A percentile compares a stretch with the other conserved stretches of the same genome.
Conservation (phyloP, 441 rosid genomes). For the Omphalea diandra region DNA sequence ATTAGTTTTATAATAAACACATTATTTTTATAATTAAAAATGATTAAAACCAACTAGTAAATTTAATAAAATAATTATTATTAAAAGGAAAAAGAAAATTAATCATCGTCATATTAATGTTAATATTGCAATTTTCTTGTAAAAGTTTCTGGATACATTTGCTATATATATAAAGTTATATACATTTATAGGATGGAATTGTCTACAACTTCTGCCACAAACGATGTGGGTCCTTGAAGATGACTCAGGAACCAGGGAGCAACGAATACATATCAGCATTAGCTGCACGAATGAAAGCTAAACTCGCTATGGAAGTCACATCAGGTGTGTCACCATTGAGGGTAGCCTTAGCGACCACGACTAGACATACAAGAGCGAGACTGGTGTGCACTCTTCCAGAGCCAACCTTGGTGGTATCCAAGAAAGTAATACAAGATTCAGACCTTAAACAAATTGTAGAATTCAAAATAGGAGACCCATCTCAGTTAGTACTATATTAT, state of each 20-base stretch:
- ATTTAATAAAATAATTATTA: too few species aligned
- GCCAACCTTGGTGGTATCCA: conserved; percentile 29
- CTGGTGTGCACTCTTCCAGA: conserved; percentile 43
- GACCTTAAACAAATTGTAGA: conserved; percentile 44
- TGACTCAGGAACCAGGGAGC: conserved; percentile 41
- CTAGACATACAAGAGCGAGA: conserved; percentile 40
- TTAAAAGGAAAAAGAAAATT: too few species aligned
- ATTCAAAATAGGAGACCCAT: conserved; percentile 43
- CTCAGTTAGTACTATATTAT: conserved; percentile 30
- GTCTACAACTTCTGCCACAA: conserved; percentile 44
- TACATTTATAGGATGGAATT: too few species aligned
- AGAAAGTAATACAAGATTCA: conserved; percentile 28
- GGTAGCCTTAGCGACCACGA: conserved; percentile 47
- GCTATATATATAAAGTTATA: background rate
- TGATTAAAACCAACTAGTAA: too few species aligned
- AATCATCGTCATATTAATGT: too few species aligned
- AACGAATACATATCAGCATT: conserved; percentile 48
- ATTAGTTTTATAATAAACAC: too few species aligned
- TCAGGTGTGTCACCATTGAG: conserved; percentile 37
- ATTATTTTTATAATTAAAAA: too few species aligned
- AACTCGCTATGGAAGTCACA: conserved; percentile 44
- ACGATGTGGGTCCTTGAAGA: conserved; percentile 22
- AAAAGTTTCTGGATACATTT: background rate
- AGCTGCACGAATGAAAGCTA: conserved; percentile 43
- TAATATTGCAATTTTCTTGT: too few species aligned